phyloP scores from a whole-genome alignment of 208 protist genomes.

The Acanthamoeba sp. region DNA sequence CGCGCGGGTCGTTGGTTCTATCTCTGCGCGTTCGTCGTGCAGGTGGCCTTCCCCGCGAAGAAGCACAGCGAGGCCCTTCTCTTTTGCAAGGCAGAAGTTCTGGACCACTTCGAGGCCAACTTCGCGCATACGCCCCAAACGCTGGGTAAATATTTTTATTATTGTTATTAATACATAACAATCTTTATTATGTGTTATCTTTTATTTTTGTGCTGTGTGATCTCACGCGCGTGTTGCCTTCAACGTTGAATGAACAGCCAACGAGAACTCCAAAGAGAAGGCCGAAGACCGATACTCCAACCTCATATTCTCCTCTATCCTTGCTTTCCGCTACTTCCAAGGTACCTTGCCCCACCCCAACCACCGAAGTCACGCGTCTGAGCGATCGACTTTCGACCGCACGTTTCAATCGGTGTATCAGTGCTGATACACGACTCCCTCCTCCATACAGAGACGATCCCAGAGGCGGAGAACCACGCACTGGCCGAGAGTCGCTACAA shows the following conservation, averaged over 20 bases:
- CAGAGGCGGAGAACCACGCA: constrained; percentile 36
- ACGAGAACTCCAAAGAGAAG: constrained; percentile 26
- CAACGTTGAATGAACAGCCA: neutral
- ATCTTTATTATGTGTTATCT: neutral
- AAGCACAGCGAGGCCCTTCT: constrained; percentile 70
- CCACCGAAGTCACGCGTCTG: neutral
- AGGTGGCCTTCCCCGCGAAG: constrained; percentile 32
- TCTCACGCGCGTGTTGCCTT: neutral
- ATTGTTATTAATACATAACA: neutral
- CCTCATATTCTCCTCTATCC: constrained; percentile 67
- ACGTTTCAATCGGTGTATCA: neutral
- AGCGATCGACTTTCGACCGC: no score
- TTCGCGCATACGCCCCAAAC: constrained; percentile 61
- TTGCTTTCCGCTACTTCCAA: constrained; percentile 60
- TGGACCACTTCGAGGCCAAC: constrained; percentile 55
- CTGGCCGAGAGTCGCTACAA: constrained; percentile 46
- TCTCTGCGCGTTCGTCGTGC: neutral
- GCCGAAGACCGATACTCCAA: constrained; percentile 67
- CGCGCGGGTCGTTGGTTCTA: neutral
- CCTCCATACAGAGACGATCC: constrained; percentile 14
- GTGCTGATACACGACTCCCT: no score
- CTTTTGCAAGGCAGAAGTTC: constrained; percentile 62
- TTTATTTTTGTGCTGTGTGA: no score
- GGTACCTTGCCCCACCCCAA: neutral
- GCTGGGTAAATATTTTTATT: neutral